Base-by-base conservation (phyloP, 148 eudicot genomes). In the Rhododendron ferrugineum region DNA sequence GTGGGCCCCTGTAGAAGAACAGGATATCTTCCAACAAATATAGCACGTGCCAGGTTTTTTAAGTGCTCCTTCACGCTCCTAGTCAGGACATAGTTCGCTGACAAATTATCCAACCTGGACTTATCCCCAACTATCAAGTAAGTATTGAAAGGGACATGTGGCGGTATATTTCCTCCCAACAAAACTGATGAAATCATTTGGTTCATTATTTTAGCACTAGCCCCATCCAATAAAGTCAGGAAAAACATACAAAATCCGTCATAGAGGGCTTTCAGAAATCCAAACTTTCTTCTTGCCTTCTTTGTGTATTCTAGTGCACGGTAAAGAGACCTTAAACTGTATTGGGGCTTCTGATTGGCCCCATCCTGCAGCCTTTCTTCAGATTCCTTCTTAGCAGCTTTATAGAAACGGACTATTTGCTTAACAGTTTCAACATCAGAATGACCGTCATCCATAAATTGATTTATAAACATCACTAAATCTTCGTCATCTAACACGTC, bases 1-100 rank as follows among this genome's bases (percentile, higher is more conserved):
- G 99, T 97, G 11, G 99, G 99, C 28, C 99, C 99, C 90, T 97
- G 99, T 86, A 97, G 86, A 56, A 97, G 95, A 87, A 97, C 98
- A 5, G 99, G 99, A 84, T 97, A 97, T 92, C 92, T 89, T 85
- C 93, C 92, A 78, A 94, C 90, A 82, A 91, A 92, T 83, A 91
- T 91, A 64, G 99, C 98, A 34, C 96, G 91, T 40, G 95, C 94
- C 85, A 97, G 87, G 91, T 90, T 97, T 84, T 87, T 88, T 75
- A 97, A 89, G 85, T 97, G 97, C 88, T 92, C 91, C 92, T 86
- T 88, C 74, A 97, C 99, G 72, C 93, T 95, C 83, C 84, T 89
- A 60, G 98, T 97, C 49, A 92, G 86, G 26, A 94, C 94, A 89
- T 94, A 97, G 82, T 89, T 92, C 79, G 86, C 89, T 80, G 89